phyloP scores from a whole-genome alignment of 169 alveolate genomes.

The Plasmodium sp. region DNA sequence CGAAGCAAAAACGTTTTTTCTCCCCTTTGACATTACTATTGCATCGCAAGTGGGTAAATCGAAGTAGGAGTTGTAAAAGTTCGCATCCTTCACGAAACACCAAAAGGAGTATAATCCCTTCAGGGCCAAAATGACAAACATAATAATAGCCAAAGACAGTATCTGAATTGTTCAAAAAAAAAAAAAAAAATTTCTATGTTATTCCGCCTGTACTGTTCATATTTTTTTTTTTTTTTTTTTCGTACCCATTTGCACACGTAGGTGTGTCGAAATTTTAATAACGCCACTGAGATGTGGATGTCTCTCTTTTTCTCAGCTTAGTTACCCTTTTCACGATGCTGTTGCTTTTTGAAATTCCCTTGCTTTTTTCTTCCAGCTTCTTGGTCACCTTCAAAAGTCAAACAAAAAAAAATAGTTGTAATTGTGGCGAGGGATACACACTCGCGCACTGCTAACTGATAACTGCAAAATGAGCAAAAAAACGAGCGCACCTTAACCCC shows the following conservation, averaged over 20 bases:
- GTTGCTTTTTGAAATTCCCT: slow-evolving; percentile 33
- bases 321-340: slow-evolving; percentile 45
- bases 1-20: background rate
- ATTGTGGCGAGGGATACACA: background rate
- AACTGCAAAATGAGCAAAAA: background rate
- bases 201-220: background rate
- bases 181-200: background rate
- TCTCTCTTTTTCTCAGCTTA: background rate
- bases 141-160: slow-evolving; percentile 35
- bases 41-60: slow-evolving; percentile 54
- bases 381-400: slow-evolving; percentile 32
- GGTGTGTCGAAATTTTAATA: background rate
- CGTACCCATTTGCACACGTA: background rate
- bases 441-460: background rate
- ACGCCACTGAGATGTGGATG: background rate
- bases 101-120: slow-evolving; percentile 60
- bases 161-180: slow-evolving; percentile 22
- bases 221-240: background rate
- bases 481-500: slow-evolving; percentile 35
- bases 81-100: slow-evolving; percentile 28
- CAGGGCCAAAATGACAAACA: slow-evolving; percentile 31
- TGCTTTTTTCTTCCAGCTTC: slow-evolving; percentile 45
- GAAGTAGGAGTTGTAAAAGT: slow-evolving; percentile 12
- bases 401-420: background rate
- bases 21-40: slow-evolving; percentile 1